A percentile compares a stretch with the other conserved stretches of the same genome.
Evolutionary conservation across 2,329 filamentous ascomycete species (phyloP).

Genomic region (Trichophaea hybrida): DNA sequence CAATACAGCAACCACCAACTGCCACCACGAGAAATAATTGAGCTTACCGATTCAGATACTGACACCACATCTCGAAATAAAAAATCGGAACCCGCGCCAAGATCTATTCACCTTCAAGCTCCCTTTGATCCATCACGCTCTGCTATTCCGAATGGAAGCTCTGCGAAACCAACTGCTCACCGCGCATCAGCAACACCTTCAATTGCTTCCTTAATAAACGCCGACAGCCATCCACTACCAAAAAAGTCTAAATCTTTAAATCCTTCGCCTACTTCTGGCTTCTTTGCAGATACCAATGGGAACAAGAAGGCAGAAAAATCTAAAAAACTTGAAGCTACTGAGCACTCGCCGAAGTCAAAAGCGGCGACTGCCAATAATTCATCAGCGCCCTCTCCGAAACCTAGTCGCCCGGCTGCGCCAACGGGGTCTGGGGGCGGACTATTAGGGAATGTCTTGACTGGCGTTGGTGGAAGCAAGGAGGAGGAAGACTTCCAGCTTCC

Average conservation of each 20-base stretch:
- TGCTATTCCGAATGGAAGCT: constrained; percentile 5
- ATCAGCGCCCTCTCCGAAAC: constrained; percentile 20
- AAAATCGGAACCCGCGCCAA: neutral
- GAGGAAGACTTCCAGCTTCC: constrained; percentile 47
- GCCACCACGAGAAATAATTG: constrained; percentile 17
- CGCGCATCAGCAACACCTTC: constrained; percentile 81
- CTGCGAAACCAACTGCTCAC: constrained; percentile 29
- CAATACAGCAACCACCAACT: constrained; percentile 11
- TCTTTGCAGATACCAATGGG: constrained; percentile 7
- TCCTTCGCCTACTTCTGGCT: constrained; percentile 4
- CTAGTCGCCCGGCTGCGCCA: constrained; percentile 25
- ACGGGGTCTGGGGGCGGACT: constrained; percentile 41
- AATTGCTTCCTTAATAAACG: constrained; percentile 79
- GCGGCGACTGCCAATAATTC: constrained; percentile 16
- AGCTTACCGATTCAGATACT: constrained; percentile 20
- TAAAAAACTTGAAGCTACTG: constrained; percentile 5
- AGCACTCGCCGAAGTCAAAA: constrained; percentile 20
- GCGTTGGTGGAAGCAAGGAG: constrained; percentile 36
- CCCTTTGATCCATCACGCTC: constrained; percentile 17
- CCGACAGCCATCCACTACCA: constrained; percentile 30
- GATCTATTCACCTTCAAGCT: constrained; percentile 12
- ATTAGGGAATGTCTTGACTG: constrained; percentile 47
- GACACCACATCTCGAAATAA: constrained; percentile 8
- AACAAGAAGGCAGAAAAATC: constrained; percentile 11
- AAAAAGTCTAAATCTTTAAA: neutral